Evolutionary conservation across 345 rosid genomes (phyloP).

Genomic region (Ceriops zippeliana): DNA sequence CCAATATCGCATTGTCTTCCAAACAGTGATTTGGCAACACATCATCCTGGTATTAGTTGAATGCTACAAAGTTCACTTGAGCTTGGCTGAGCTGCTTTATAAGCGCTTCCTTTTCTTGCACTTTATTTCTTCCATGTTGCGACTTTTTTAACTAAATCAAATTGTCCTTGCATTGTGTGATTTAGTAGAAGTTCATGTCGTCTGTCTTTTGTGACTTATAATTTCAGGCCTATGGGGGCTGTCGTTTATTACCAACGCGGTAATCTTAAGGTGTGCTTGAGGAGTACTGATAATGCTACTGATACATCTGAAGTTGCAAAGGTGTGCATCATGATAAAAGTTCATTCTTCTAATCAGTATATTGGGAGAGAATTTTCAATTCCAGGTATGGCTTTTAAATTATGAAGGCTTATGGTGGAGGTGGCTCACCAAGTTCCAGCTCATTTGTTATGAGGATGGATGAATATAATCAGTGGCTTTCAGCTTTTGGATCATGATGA

Average conservation of each 20-base stretch:
- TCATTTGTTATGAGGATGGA: conserved; percentile 82
- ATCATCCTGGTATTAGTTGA: no score
- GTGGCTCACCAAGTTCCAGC: conserved; percentile 58
- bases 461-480: conserved; percentile 62
- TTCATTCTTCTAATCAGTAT: no score
- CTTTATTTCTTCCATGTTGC: no score
- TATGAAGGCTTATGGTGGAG: conserved; percentile 72
- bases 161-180: no score
- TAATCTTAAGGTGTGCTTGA: conserved; percentile 82
- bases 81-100: no score
- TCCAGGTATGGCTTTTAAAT: conserved; percentile 3
- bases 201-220: not conserved
- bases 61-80: no score
- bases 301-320: conserved; percentile 72
- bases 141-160: no score
- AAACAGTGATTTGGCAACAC: no score
- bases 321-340: conserved; percentile 33
- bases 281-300: conserved; percentile 56
- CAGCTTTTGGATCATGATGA: conserved; percentile 4
- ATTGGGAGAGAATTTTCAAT: not conserved
- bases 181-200: no score
- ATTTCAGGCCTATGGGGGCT: conserved; percentile 78
- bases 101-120: no score
- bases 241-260: conserved; percentile 63
- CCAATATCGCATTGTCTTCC: no score